A percentile compares a stretch with the other conserved stretches of the same genome.
phyloP scores from a whole-genome alignment of 2,329 filamentous ascomycete species.

The Aureobasidium sp. region DNA sequence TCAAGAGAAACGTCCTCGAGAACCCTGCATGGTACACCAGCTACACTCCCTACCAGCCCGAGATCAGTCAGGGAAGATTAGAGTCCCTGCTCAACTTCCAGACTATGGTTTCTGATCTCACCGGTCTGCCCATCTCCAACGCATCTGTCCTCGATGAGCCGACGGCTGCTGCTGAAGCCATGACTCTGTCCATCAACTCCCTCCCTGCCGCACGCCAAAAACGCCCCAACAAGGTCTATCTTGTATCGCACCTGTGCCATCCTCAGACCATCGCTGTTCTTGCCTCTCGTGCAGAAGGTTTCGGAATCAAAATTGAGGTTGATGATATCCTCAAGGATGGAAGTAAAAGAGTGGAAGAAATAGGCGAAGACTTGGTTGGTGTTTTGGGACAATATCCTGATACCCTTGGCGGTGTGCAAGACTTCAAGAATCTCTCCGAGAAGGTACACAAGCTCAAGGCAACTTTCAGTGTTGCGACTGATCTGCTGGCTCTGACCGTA shows the following conservation, averaged over 20 bases:
- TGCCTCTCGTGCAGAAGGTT: slow-evolving; percentile 75
- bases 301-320: slow-evolving; percentile 70
- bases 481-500: slow-evolving; percentile 77
- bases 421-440: slow-evolving; percentile 67
- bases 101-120: slow-evolving; percentile 83
- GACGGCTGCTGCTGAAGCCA: slow-evolving; percentile 87
- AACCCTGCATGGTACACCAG: slow-evolving; percentile 96
- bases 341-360: slow-evolving; percentile 56
- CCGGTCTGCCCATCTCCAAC: slow-evolving; percentile 79
- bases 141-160: slow-evolving; percentile 85
- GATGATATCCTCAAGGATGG: slow-evolving; percentile 61
- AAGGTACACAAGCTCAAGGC: slow-evolving; percentile 68
- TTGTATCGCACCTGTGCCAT: slow-evolving; percentile 76
- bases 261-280: slow-evolving; percentile 81
- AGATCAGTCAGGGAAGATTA: slow-evolving; percentile 90
- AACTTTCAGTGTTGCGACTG: slow-evolving; percentile 79
- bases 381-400: slow-evolving; percentile 94
- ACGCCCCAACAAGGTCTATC: slow-evolving; percentile 66
- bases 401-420: slow-evolving; percentile 69
- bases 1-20: slow-evolving; percentile 87
- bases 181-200: slow-evolving; percentile 82
- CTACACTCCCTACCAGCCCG: slow-evolving; percentile 94
- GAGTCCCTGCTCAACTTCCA: slow-evolving; percentile 94
- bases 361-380: slow-evolving; percentile 76
- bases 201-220: slow-evolving; percentile 64